These are phyloP conservation scores for Sarocladium oryzae DNA, from an alignment of 2,329 filamentous ascomycete species.

Conservation along the genomic window DNA sequence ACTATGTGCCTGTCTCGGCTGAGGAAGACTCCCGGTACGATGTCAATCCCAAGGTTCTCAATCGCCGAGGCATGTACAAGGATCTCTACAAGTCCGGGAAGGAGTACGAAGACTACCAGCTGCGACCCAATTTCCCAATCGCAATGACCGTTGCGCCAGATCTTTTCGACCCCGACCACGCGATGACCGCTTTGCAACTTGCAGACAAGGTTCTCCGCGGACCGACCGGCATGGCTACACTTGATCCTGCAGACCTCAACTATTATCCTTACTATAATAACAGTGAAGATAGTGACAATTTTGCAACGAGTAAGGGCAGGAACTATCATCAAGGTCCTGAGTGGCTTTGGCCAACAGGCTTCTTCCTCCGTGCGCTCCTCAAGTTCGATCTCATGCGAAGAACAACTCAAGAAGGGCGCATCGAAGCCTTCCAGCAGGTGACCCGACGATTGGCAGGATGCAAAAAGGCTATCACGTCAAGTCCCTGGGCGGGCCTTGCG, in stretches of 20 bases:
- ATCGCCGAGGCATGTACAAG: constrained; percentile 95
- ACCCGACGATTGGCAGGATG: constrained; percentile 76
- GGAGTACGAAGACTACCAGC: constrained; percentile 95
- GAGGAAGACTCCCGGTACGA: constrained; percentile 72
- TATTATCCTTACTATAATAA: constrained; percentile 95
- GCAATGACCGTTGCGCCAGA: constrained; percentile 91
- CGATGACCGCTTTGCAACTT: constrained; percentile 70
- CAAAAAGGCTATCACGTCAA: constrained; percentile 75
- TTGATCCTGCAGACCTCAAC: constrained; percentile 87
- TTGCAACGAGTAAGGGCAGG: constrained; percentile 84
- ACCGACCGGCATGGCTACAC: constrained; percentile 89
- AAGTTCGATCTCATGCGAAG: constrained; percentile 80
- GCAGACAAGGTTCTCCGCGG: constrained; percentile 77
- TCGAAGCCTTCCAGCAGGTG: constrained; percentile 91
- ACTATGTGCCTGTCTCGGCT: constrained; percentile 69
- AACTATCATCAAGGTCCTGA: constrained; percentile 99
- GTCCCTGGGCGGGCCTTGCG: constrained; percentile 81
- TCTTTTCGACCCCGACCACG: constrained; percentile 74
- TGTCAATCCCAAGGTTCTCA: constrained; percentile 71
- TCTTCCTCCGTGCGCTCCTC: constrained; percentile 85
- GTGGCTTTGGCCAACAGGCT: constrained; percentile 96
- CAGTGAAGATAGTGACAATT: constrained; percentile 85
- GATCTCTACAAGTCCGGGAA: constrained; percentile 91
- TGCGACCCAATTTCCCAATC: constrained; percentile 89
- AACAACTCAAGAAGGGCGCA: constrained; percentile 52